Conservation (phyloP, 345 rosid genomes). For the Moricandia arvensis region DNA sequence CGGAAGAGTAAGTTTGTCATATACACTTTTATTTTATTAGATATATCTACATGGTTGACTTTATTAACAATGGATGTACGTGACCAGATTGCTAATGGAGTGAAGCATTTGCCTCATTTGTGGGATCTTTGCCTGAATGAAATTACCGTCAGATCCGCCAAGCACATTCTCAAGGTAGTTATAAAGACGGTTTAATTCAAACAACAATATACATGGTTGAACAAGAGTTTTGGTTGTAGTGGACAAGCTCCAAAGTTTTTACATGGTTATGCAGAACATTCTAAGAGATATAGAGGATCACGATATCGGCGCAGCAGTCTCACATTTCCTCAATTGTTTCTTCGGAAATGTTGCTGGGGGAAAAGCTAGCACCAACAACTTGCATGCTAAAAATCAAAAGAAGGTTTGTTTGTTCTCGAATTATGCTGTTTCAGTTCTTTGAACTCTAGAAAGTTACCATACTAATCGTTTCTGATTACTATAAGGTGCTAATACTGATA, state of each 20-base stretch:
- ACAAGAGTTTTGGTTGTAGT: background rate
- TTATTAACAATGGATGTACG: slow-evolving; percentile 4
- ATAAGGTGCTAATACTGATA: slow-evolving; percentile 4
- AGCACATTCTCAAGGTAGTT: slow-evolving; percentile 89
- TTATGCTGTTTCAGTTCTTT: background rate
- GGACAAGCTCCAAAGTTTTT: background rate
- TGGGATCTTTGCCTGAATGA: slow-evolving; percentile 93
- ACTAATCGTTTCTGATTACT: background rate
- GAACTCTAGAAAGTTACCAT: background rate
- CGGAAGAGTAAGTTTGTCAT: slow-evolving; percentile 62
- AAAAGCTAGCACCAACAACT: slow-evolving; percentile 44
- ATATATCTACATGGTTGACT: background rate
- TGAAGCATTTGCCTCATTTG: slow-evolving; percentile 87
- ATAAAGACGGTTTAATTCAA: slow-evolving; percentile 1
- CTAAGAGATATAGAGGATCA: slow-evolving; percentile 79
- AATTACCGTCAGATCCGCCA: slow-evolving; percentile 83
- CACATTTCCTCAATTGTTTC: slow-evolving; percentile 85
- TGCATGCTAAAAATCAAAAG: slow-evolving; percentile 54
- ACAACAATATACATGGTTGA: background rate
- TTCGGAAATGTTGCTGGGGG: slow-evolving; percentile 66
- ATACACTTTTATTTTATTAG: background rate
- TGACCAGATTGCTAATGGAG: slow-evolving; percentile 80
- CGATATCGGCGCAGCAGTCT: slow-evolving; percentile 68
- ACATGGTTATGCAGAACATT: slow-evolving; percentile 55
- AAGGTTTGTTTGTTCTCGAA: slow-evolving; percentile 47